Evolutionary conservation across 768 basidiomycete genomes (phyloP), one percentile per base, ranked within the genome.

Genomic region (Mycena olivaceomarginata): DNA sequence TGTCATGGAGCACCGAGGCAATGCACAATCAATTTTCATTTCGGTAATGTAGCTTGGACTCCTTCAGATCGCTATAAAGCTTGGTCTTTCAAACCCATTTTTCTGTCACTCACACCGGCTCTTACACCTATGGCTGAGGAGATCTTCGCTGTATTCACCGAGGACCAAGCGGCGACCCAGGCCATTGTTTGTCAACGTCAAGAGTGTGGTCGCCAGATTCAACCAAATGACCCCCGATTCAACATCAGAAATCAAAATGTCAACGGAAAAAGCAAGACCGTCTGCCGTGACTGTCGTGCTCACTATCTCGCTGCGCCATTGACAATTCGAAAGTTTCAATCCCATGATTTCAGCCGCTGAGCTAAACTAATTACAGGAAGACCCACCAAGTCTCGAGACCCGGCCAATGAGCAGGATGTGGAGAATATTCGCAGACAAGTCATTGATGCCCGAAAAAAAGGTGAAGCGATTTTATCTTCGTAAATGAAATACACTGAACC

Each of bases 231-330:
- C 8, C 67, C 51, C 5, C 51, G 67, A 11, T 20, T 41, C n/a
- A 18, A 31, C 4, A 18, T 69, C 11, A n/a, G 67, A 9, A 69
- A 69, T n/a, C 67, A 57, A 16, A 69, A 69, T 56, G 12, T 43
- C 37, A 69, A 69, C 25, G 51, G 37, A 12, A 18, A 11, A 18
- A 15, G 40, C 67, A 53, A 20, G 13, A 59, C 57, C 25, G 53
- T 69, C n/a, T 69, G 67, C 41, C n/a, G 11, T 16, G 67, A n/a
- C 7, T 69, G 67, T 57, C 5, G 13, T 20, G 8, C 20, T 12
- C 31, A 43, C 37, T 56, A 56, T 57, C 39, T 69, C 4, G n/a
- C 3, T 25, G 16, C 22, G 5, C 67, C 67, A 9, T 11, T 15
- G 6, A 69, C 67, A 4, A 53, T 69, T 41, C 16, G 48, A 51